Evolutionary conservation across 1,284 basidiomycete genomes (phyloP), one percentile per base, ranked within the genome.

Genomic region (Sutorius eximius): DNA sequence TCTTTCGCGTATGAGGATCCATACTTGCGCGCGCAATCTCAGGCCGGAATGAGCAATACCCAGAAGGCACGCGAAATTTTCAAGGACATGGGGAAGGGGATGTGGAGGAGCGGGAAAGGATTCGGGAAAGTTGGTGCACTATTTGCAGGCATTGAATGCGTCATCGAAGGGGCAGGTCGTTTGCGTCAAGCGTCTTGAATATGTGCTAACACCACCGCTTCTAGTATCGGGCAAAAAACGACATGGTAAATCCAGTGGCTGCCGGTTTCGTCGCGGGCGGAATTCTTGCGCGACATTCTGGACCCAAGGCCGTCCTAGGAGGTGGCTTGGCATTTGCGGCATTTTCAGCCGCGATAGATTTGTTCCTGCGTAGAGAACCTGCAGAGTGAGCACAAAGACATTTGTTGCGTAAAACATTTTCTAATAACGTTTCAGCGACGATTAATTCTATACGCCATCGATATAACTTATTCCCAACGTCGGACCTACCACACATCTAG

Each of bases 1-100:
- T 94, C 93, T 32, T 96, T 99, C 69, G 89, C 91, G 27, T 95
- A 97, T 66, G 96, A 98, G 71, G 96, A 98, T 71, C 96, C 96
- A 7, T 75, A 93, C 47, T 80, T 92, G 37, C 84, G 91, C 46
- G 78, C 85, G 46, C 82, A 84, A 58, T 76, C 77, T n/a, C 80
- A 82, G 55, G 75, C 82, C 15, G 79, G 76, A 15, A 67, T 87
- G 73, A 83, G 74, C 58, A 83, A 81, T 43, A 80, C 79, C 30
- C 87, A 93, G 70, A 93, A 95, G 68, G 91, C 94, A 0, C 80
- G 83, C 45, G 86, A 89, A 62, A 87, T 97, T 40, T 92, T 98
- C 73, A 92, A 87, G 68, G 95, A 98, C 62, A 98, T 98, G 87
- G 96, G 95, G 0, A 85, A 82, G 61, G 88, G 87, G 44, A 97